A percentile compares a stretch with the other conserved stretches of the same genome.
Evolutionary conservation across 2,329 filamentous ascomycete species (phyloP).

Genomic region (Pseudocercospora pini-densiflorae): DNA sequence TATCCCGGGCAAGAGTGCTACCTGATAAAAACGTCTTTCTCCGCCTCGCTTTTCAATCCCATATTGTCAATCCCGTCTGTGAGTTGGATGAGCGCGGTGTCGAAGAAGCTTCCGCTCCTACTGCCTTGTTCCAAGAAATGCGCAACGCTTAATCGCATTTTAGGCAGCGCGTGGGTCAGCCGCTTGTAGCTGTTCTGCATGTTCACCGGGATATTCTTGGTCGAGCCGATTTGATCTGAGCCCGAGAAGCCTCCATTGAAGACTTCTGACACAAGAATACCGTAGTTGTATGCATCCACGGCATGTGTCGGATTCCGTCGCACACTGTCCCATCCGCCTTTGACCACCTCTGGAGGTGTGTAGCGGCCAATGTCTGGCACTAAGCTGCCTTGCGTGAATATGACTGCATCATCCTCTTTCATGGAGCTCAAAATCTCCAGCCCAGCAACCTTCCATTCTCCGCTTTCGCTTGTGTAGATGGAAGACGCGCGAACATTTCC

Average conservation of each 20-base stretch:
- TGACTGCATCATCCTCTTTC: slow-evolving; percentile 92
- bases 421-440: slow-evolving; percentile 94
- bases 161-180: slow-evolving; percentile 85
- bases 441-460: slow-evolving; percentile 95
- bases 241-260: slow-evolving; percentile 86
- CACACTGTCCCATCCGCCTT: slow-evolving; percentile 87
- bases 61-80: slow-evolving; percentile 92
- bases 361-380: slow-evolving; percentile 85
- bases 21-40: slow-evolving; percentile 84
- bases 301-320: slow-evolving; percentile 81
- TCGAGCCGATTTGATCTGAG: slow-evolving; percentile 79
- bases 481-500: slow-evolving; percentile 84
- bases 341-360: slow-evolving; percentile 82
- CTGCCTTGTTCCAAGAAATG: slow-evolving; percentile 90
- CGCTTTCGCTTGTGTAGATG: slow-evolving; percentile 91
- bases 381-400: slow-evolving; percentile 88
- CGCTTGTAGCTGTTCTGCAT: slow-evolving; percentile 95
- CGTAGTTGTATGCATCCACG: slow-evolving; percentile 86
- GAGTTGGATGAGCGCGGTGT: slow-evolving; percentile 88
- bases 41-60: slow-evolving; percentile 81
- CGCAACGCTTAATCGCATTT: slow-evolving; percentile 79
- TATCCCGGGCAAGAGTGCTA: slow-evolving; percentile 45
- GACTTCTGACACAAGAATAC: slow-evolving; percentile 82
- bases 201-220: slow-evolving; percentile 79
- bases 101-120: slow-evolving; percentile 83